A percentile compares a stretch with the other conserved stretches of the same genome.
Evolutionary conservation across 352 stramenopile species (phyloP).

Genomic region (Phytophthora niederhauseri): DNA sequence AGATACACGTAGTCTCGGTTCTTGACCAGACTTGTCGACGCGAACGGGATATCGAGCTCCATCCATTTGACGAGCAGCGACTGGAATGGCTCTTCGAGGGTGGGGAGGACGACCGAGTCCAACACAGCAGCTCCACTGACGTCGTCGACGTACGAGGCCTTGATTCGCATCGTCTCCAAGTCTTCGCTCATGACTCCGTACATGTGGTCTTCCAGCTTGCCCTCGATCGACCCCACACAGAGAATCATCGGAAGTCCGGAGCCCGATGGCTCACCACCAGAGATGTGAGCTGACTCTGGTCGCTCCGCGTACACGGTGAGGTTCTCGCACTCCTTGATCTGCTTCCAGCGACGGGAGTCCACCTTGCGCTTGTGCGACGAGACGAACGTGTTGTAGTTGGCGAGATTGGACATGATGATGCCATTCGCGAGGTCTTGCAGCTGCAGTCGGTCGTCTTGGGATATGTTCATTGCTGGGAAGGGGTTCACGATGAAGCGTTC

Average conservation of each 20-base stretch:
- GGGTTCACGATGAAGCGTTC: slow-evolving; percentile 36
- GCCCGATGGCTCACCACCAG: not conserved
- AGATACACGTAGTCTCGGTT: slow-evolving; percentile 43
- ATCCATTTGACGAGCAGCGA: slow-evolving; percentile 39
- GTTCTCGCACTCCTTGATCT: slow-evolving; percentile 37
- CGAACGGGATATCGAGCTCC: slow-evolving; percentile 26
- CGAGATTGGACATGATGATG: slow-evolving; percentile 25
- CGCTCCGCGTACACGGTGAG: slow-evolving; percentile 42
- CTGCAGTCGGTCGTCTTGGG: slow-evolving; percentile 11
- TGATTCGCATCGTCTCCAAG: slow-evolving; percentile 28
- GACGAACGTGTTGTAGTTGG: slow-evolving; percentile 28
- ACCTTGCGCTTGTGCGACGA: slow-evolving; percentile 24
- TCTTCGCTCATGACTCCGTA: slow-evolving; percentile 33
- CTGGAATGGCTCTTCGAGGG: slow-evolving; percentile 28
- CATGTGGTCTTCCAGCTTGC: slow-evolving; percentile 33
- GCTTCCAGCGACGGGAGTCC: slow-evolving; percentile 37
- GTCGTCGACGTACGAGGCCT: slow-evolving; percentile 33
- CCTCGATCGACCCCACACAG: slow-evolving; percentile 21
- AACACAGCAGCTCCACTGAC: slow-evolving; percentile 29
- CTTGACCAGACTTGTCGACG: slow-evolving; percentile 22
- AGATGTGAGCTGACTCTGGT: slow-evolving; percentile 1
- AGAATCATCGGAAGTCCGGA: slow-evolving; percentile 27
- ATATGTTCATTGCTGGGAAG: slow-evolving; percentile 39
- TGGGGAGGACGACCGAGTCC: slow-evolving; percentile 29
- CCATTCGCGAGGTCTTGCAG: slow-evolving; percentile 32